These are phyloP conservation scores for Gastrolobium villosum DNA, from an alignment of 306 rosid genomes.

Conservation along the genomic window DNA sequence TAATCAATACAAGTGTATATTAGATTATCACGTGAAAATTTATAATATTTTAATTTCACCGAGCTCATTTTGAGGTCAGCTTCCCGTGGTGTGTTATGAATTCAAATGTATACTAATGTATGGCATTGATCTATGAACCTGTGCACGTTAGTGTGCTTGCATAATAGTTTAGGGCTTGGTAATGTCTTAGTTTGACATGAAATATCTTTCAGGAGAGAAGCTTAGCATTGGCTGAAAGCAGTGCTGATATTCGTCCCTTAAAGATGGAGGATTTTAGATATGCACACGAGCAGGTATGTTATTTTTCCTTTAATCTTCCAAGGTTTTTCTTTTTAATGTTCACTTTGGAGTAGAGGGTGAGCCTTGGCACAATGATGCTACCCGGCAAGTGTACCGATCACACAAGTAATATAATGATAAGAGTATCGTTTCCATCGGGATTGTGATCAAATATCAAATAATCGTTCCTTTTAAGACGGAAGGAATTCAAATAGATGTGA, in stretches of 20 bases:
- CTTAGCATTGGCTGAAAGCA: conserved; percentile 71
- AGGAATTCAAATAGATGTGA: too few relatives aligned
- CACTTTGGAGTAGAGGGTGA: not conserved
- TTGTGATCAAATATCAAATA: too few relatives aligned
- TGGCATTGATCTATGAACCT: not conserved
- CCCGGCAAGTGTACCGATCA: too few relatives aligned
- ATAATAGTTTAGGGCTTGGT: conserved; percentile 36
- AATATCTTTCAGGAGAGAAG: conserved; percentile 72
- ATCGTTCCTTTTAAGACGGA: too few relatives aligned
- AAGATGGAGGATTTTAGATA: conserved; percentile 85
- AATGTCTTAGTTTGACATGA: conserved; percentile 23
- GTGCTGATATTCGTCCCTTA: conserved; percentile 77
- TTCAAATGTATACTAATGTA: too few relatives aligned
- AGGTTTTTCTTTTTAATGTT: not conserved
- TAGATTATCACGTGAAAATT: too few relatives aligned
- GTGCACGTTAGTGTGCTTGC: not conserved
- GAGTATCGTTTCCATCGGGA: too few relatives aligned
- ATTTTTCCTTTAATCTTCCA: conserved; percentile 26
- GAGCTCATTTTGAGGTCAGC: too few relatives aligned
- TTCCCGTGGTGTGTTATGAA: too few relatives aligned
- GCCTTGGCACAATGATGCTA: not conserved
- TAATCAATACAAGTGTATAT: too few relatives aligned
- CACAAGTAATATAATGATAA: too few relatives aligned
- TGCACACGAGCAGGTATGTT: conserved; percentile 90
- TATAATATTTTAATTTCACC: too few relatives aligned